A percentile compares a stretch with the other conserved stretches of the same genome.
phyloP scores from a whole-genome alignment of 768 basidiomycete species.

The Mycena crocata region DNA sequence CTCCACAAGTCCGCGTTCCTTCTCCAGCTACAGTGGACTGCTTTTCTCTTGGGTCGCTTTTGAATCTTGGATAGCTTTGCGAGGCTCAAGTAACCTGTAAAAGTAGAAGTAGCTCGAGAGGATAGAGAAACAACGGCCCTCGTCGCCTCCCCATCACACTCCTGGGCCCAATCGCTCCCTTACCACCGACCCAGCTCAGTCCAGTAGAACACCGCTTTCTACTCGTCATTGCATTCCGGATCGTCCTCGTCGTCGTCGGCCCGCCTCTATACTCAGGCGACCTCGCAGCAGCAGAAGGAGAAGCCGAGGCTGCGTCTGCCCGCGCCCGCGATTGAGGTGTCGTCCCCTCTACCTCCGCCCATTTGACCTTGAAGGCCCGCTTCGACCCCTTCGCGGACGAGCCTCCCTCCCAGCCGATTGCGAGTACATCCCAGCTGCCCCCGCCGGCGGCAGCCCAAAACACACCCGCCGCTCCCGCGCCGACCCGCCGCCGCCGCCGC shows the following conservation, averaged over 20 bases:
- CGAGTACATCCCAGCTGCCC: constrained; percentile 13
- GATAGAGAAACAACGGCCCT: too few species aligned
- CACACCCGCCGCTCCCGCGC: neutral
- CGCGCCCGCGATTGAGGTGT: too few species aligned
- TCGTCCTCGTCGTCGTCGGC: neutral
- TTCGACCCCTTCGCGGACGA: constrained; percentile 32
- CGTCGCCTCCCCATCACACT: constrained; percentile 9
- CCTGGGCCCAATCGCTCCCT: constrained; percentile 4
- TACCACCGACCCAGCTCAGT: neutral
- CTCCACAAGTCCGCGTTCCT: too few species aligned
- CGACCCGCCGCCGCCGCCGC: constrained; percentile 17
- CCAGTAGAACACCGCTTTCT: constrained; percentile 16
- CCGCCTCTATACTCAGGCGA: neutral
- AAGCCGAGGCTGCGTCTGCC: constrained; percentile 13
- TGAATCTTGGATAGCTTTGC: too few species aligned
- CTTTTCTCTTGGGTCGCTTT: too few species aligned
- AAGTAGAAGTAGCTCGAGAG: too few species aligned
- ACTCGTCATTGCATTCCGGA: neutral
- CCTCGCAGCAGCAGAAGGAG: neutral
- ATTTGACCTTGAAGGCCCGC: neutral
- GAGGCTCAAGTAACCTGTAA: too few species aligned
- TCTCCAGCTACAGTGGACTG: too few species aligned
- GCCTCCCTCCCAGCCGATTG: too few species aligned
- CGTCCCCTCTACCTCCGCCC: neutral
- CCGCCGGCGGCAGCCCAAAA: constrained; percentile 7